phyloP scores from a whole-genome alignment of 2,329 filamentous ascomycete genomes.

The Xylaria sp. region DNA sequence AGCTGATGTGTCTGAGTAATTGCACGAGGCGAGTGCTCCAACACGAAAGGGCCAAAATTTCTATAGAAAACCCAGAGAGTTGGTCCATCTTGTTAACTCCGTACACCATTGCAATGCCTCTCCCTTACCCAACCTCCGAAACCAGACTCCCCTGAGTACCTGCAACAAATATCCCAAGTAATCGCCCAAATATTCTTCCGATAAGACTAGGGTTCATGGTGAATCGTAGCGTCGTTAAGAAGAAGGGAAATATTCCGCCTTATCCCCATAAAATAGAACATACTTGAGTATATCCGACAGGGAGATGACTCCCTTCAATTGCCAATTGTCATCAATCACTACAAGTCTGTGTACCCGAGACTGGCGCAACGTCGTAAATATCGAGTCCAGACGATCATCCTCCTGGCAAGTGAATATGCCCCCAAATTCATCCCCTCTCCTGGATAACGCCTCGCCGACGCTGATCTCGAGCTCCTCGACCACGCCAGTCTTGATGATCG shows the following conservation, averaged over 20 bases:
- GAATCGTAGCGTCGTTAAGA: slow-evolving; percentile 30
- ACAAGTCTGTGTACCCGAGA: slow-evolving; percentile 93
- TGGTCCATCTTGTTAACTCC: slow-evolving; percentile 47
- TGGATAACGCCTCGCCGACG: slow-evolving; percentile 89
- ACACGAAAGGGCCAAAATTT: slow-evolving; percentile 37
- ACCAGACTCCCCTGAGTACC: slow-evolving; percentile 33
- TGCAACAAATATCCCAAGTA: slow-evolving; percentile 27
- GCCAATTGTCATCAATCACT: slow-evolving; percentile 89
- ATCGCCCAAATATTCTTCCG: slow-evolving; percentile 22
- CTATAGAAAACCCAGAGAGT: slow-evolving; percentile 41
- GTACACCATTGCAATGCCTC: slow-evolving; percentile 49
- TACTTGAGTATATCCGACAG: slow-evolving; percentile 97
- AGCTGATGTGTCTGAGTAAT: slow-evolving; percentile 33
- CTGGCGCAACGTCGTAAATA: slow-evolving; percentile 96
- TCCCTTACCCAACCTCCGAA: slow-evolving; percentile 13
- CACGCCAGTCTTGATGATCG: slow-evolving; percentile 89
- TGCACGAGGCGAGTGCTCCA: slow-evolving; percentile 31
- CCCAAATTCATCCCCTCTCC: slow-evolving; percentile 87
- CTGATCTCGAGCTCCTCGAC: slow-evolving; percentile 90
- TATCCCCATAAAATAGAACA: slow-evolving; percentile 83
- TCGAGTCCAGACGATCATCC: slow-evolving; percentile 90
- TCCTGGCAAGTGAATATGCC: slow-evolving; percentile 97
- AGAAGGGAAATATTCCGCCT: slow-evolving; percentile 57
- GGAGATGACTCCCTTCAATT: slow-evolving; percentile 88
- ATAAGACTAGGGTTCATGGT: slow-evolving; percentile 28